Base-by-base conservation (phyloP, 148 eudicot genomes). In the Arbutus unedo region DNA sequence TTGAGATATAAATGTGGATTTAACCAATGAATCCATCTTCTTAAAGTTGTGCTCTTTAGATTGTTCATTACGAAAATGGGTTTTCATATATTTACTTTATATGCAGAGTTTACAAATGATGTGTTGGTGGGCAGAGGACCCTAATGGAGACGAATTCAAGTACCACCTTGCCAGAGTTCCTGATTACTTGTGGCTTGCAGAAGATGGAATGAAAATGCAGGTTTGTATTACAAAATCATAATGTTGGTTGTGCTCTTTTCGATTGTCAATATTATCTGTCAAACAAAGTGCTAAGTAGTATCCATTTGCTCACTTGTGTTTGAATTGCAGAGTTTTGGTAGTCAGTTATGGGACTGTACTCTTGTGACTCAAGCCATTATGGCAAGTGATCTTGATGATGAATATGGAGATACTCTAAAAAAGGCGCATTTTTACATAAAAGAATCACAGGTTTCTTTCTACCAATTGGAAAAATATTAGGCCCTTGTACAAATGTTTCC, bases 201-300 rank as follows among this genome's bases (percentile, higher is more conserved):
- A 82, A 31, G 83, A 81, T 81, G 83, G 83, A 41, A 81, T 81
- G 83, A 81, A 71, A 81, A 44, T 73, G 66, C 81, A 77, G 48
- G 68, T 78, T 4, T 9, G 48, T 7, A 8, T 59, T n/a, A 9
- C n/a, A 15, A 57, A 56, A 56, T 18, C 19, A 7, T 5, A 0
- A 57, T 18, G 62, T 18, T 57, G 62, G n/a, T 57, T 57, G 21
- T 57, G 62, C 4, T 57, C n/a, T 16, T 7, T 57, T 18, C 18
- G 62, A 57, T 57, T 1, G 3, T 18, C 21, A 18, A 15, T 5
- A 3, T 57, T 19, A 18, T 57, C 19, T 57, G 62, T 18, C 62
- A 5, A 18, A 57, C 21, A 57, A 16, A 57, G 21, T 18, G 15
- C 3, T 18, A 21, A 0, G 62, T 4, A 19, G 62, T 57, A 57